Percentiles rank a stretch among this genome's conserved stretches.
Evolutionary conservation across 75 land plant genomes (phyloP).

Genomic region (Picea glauca): DNA sequence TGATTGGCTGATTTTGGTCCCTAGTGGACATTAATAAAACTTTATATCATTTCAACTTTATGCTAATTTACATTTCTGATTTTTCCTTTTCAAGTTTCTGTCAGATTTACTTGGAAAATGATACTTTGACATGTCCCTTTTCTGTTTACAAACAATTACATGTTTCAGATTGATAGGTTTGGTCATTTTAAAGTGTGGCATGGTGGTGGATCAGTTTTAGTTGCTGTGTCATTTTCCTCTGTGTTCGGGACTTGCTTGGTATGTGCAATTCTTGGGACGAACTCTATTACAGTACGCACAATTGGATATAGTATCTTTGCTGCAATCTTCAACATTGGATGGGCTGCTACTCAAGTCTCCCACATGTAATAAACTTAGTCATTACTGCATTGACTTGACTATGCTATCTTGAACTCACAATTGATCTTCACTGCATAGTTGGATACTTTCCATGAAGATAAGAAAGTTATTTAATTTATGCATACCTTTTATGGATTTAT

Average conservation of each 20-base stretch:
- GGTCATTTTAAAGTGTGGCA: slow-evolving; percentile 98
- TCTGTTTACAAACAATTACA: background rate
- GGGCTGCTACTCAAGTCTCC: slow-evolving; percentile 98
- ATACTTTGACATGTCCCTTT: background rate
- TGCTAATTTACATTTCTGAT: slow-evolving; percentile 2
- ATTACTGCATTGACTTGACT: background rate
- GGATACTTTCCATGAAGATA: background rate
- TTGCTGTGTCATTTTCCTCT: slow-evolving; percentile 95
- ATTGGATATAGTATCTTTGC: slow-evolving; percentile 89
- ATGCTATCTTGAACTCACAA: background rate
- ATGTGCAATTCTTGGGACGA: slow-evolving; percentile 56
- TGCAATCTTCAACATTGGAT: slow-evolving; percentile 92
- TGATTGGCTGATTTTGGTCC: too few relatives aligned
- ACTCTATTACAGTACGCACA: slow-evolving; percentile 49
- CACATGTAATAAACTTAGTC: slow-evolving; percentile 75
- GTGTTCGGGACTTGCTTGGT: slow-evolving; percentile 93
- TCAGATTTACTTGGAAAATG: background rate
- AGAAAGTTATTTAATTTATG: background rate
- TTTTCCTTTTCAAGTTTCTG: background rate
- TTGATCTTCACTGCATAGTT: background rate
- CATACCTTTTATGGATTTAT: background rate
- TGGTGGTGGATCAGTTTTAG: slow-evolving; percentile 82
- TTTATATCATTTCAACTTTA: background rate
- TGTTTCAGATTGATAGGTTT: slow-evolving; percentile 67
- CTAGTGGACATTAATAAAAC: too few relatives aligned